These are phyloP conservation scores for Colletotrichum magnum DNA, from an alignment of 2,329 filamentous ascomycete species.

Conservation along the genomic window DNA sequence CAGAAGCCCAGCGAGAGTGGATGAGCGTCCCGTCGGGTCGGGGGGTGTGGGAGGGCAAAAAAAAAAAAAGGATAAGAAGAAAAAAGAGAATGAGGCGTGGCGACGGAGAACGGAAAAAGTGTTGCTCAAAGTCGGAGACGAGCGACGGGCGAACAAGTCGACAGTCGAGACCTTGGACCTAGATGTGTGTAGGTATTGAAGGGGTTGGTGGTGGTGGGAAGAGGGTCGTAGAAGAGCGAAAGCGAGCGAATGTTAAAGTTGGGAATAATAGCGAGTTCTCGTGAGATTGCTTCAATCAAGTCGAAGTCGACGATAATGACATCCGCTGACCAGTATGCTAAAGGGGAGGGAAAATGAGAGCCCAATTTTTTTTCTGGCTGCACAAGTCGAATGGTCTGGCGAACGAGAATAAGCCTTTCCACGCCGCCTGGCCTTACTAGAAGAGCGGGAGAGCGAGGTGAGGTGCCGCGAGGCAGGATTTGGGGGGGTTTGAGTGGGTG, in stretches of 20 bases:
- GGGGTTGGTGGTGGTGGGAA: neutral
- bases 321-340: slow-evolving; percentile 18
- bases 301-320: slow-evolving; percentile 23
- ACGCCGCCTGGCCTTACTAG: slow-evolving; percentile 29
- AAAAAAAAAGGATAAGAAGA: neutral
- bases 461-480: slow-evolving; percentile 2
- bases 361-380: slow-evolving; percentile 29
- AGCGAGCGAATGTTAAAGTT: slow-evolving; percentile 30
- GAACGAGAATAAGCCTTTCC: slow-evolving; percentile 38
- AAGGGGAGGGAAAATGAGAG: neutral
- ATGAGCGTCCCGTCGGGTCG: slow-evolving; percentile 16
- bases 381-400: slow-evolving; percentile 34
- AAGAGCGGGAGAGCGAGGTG: slow-evolving; percentile 26
- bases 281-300: slow-evolving; percentile 30
- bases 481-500: slow-evolving; percentile 13
- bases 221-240: slow-evolving; percentile 32
- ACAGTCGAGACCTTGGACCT: too few species aligned
- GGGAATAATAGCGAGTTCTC: slow-evolving; percentile 5
- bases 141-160: neutral
- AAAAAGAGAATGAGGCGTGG: slow-evolving; percentile 24
- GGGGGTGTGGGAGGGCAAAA: neutral
- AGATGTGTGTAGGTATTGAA: too few species aligned
- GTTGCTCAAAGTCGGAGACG: slow-evolving; percentile 10
- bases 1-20: slow-evolving; percentile 13
- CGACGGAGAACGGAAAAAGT: slow-evolving; percentile 31